Evolutionary conservation across 148 eudicot species (phyloP), one percentile per base, ranked within the genome.

Genomic region (Rhododendron ferrugineum): DNA sequence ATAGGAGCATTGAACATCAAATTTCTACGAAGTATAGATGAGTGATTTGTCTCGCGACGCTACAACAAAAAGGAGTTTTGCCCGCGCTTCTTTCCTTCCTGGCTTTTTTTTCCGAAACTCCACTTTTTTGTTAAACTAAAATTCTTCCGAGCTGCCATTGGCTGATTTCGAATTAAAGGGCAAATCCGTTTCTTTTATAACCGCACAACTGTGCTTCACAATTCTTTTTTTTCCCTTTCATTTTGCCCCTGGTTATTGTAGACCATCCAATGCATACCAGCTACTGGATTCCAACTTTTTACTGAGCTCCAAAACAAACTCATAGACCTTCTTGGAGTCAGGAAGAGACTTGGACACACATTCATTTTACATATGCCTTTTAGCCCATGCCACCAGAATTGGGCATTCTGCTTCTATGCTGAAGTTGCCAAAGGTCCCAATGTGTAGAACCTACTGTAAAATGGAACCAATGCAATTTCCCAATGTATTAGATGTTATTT

Each of bases 351-450:
- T 80, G 44, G 86, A 56, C 2, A 90, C 93, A 78, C 87, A 89
- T 14, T 91, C 84, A 36, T 83, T 91, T 22, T 88, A 42, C 84
- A 88, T 49, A 84, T 92, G 91, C 79, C 91, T 90, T 86, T 90
- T 92, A 34, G 86, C 88, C 93, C 94, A 92, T 1, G 87, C 88
- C n/a, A 87, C 66, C 23, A 91, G 84, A n/a, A 80, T 85, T 1
- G 91, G 93, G 52, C 83, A 85, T 76, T 78, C 82, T 85, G 81
- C 83, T 22, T 85, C 86, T 78, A 79, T 79, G 78, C 78, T 85
- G 66, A 85, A 44, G 11, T 79, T 66, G 4, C 86, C 86, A n/a
- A 28, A 18, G 10, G 72, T 78, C 44, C 77, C 46, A 46, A 3
- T 15, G 83, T 36, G n/a, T 85, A 60, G 49, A 85, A 79, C 46